Conservation (phyloP, 257 asterid species). For the Datura wrightii region DNA sequence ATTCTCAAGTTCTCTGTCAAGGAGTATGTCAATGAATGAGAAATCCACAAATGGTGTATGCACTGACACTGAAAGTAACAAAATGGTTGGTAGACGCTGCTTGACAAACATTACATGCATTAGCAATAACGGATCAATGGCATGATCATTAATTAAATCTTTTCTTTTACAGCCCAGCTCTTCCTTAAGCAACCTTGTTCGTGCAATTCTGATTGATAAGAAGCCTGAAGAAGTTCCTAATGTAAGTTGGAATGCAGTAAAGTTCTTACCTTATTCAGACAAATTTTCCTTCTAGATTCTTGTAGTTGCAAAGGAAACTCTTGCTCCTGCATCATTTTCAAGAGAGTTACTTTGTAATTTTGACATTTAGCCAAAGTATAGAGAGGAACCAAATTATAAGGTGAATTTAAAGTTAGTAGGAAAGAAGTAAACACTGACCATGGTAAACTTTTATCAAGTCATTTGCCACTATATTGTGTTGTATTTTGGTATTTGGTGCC, state of each 20-base stretch:
- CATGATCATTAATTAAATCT: conserved; percentile 13
- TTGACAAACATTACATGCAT: conserved; percentile 9
- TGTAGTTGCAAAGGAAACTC: neutral
- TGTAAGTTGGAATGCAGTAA: conserved; percentile 50
- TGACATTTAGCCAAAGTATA: neutral
- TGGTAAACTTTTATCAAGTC: neutral
- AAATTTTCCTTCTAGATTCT: neutral
- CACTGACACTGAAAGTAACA: conserved; percentile 54
- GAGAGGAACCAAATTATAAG: conserved; percentile 20
- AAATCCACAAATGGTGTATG: conserved; percentile 50
- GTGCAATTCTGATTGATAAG: conserved; percentile 72
- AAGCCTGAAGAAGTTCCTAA: conserved; percentile 92
- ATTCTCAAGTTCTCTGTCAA: conserved; percentile 65
- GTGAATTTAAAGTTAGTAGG: neutral
- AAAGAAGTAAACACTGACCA: neutral
- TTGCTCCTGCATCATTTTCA: conserved; percentile 14
- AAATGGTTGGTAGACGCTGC: conserved; percentile 52
- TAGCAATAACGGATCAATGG: neutral
- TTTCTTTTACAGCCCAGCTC: conserved; percentile 63
- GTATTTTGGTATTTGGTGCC: neutral
- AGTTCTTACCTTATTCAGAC: neutral
- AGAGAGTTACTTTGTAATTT: neutral
- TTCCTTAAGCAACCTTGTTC: conserved; percentile 79
- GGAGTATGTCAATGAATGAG: conserved; percentile 60
- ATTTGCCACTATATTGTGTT: neutral